Evolutionary conservation across 495 filamentous ascomycete genomes (phyloP).

Genomic region (Cercophora scortea): DNA sequence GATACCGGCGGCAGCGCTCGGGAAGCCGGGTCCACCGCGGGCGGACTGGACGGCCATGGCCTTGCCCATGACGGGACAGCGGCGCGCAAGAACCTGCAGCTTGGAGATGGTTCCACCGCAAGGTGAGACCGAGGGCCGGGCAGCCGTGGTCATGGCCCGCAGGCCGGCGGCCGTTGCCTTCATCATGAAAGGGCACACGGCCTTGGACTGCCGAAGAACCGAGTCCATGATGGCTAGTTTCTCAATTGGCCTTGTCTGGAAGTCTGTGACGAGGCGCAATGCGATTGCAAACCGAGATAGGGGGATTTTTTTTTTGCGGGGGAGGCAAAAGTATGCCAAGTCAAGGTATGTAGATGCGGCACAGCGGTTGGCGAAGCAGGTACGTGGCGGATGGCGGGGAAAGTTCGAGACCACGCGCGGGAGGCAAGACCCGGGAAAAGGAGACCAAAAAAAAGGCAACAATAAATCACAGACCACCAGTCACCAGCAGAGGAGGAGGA

Average conservation of each 20-base stretch:
- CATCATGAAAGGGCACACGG: slow-evolving; percentile 94
- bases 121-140: slow-evolving; percentile 57
- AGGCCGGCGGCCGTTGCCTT: slow-evolving; percentile 85
- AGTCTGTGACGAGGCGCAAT: background rate
- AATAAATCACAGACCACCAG: no score
- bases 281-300: background rate
- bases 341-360: no score
- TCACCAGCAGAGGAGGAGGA: no score
- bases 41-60: slow-evolving; percentile 81
- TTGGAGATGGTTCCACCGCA: slow-evolving; percentile 94
- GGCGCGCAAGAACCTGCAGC: slow-evolving; percentile 85
- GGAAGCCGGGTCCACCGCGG: slow-evolving; percentile 31
- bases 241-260: background rate
- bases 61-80: slow-evolving; percentile 98
- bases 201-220: slow-evolving; percentile 84
- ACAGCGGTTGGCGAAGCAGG: no score
- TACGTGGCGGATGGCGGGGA: no score
- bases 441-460: no score
- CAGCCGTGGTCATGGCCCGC: slow-evolving; percentile 78
- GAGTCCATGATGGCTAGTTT: slow-evolving; percentile 63
- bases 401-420: no score
- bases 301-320: background rate
- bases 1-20: slow-evolving; percentile 36
- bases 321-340: no score
- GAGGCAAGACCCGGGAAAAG: no score